Conservation (phyloP, 257 asterid species). For the Misopates orontium region DNA sequence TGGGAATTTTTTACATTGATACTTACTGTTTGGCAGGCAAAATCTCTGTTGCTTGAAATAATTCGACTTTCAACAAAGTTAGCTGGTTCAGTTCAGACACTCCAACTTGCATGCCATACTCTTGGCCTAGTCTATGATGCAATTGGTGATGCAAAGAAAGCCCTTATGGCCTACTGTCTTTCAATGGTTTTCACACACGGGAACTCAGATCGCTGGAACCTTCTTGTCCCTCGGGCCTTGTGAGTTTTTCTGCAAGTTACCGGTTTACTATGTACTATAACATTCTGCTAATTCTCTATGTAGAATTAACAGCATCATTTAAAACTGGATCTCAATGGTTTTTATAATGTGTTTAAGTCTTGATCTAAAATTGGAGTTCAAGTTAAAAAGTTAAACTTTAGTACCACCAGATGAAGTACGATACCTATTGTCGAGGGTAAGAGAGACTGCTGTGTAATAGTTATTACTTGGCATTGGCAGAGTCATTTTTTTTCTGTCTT, state of each 20-base stretch:
- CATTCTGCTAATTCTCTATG: no score
- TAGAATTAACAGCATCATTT: neutral
- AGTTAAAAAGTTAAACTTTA: neutral
- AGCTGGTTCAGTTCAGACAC: conserved; percentile 68
- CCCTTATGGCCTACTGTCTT: conserved; percentile 73
- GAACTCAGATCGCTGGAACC: conserved; percentile 82
- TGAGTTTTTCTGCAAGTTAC: conserved; percentile 26
- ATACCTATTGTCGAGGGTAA: neutral
- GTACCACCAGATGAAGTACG: neutral
- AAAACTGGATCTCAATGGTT: neutral
- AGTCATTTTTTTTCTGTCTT: no score
- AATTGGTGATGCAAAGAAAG: conserved; percentile 58
- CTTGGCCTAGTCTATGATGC: conserved; percentile 70
- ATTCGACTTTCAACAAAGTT: conserved; percentile 79
- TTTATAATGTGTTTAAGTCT: neutral
- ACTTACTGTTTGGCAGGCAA: conserved; percentile 53
- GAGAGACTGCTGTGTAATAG: neutral
- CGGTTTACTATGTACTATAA: neutral
- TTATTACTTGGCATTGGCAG: no score
- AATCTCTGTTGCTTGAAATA: conserved; percentile 56
- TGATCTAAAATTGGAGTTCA: neutral
- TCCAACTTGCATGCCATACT: no score
- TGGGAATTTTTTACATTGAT: no score
- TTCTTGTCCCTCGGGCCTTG: conserved; percentile 64
- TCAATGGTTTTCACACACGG: conserved; percentile 83